Base-by-base conservation (phyloP, 2,329 filamentous ascomycete species). In the Monilinia polystroma region DNA sequence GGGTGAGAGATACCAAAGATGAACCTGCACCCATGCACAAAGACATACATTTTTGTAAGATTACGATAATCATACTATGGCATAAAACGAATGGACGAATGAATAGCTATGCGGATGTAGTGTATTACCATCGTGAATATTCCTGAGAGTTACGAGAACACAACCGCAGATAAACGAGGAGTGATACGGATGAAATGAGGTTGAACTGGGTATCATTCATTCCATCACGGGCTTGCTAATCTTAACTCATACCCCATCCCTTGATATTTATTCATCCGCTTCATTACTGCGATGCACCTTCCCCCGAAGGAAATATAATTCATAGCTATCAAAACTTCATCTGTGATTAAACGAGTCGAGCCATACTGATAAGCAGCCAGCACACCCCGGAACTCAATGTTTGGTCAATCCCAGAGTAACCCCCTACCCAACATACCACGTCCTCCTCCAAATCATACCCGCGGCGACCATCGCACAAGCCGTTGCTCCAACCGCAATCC, bases 401-500 rank as follows among this genome's bases (percentile, higher is more conserved):
- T 16, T 14, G 4, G 16, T 43, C 12, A 8, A 43, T 16, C 41
- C 41, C 41, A 43, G 16, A 16, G 41, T 10, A 11, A 41, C 10
- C 10, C 8, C 14, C 55, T 65, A 65, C 1, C 67, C 73, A 41
- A 72, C 67, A 68, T 73, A 75, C 6, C 72, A 74, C 2, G 74
- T 72, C 63, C 75, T 73, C 66, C 83, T 82, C 85, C 85, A 89
- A 60, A 90, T 89, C 82, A 89, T 87, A 65, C 85, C 81, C 1
- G 86, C 87, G 1, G 87, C 87, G 7, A 88, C 78, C 7, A 82
- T 84, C 2, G 87, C 87, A 70, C 87, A 89, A 0, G 84, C 83
- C 10, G 85, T 87, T 0, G 92, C 93, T 0, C 91, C 92, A 4
- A 96, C 80, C 2, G 92, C 92, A 74, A 98, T 86, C 74, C 96